Percentiles rank a stretch among this genome's conserved stretches.
phyloP scores from a whole-genome alignment of 768 basidiomycete species.

The Boletus rex-veris region DNA sequence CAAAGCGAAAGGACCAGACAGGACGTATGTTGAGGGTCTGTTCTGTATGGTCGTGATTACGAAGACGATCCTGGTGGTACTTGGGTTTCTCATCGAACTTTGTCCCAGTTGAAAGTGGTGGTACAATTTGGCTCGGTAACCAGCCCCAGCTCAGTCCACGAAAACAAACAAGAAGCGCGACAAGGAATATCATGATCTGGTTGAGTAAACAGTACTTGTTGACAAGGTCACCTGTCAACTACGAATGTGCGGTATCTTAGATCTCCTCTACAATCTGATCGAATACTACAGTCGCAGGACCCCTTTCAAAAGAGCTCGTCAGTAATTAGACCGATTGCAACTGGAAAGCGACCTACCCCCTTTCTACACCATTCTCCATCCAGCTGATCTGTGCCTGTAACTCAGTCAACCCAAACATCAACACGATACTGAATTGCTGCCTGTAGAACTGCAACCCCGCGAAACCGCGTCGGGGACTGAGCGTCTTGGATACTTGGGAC shows the following conservation, averaged over 20 bases:
- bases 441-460: conserved; percentile 30
- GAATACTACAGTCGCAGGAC: conserved; percentile 32
- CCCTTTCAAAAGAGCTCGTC: conserved; percentile 14
- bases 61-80: too few species aligned
- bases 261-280: conserved; percentile 32
- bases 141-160: too few species aligned
- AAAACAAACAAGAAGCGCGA: too few species aligned
- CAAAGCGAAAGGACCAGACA: too few species aligned
- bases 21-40: too few species aligned
- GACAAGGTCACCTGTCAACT: too few species aligned
- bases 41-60: too few species aligned
- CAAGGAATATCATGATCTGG: too few species aligned
- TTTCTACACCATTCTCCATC: conserved; percentile 35
- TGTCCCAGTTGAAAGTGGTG: too few species aligned
- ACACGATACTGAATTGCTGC: conserved; percentile 37
- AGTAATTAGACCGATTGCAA: background rate
- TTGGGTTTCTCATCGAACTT: too few species aligned
- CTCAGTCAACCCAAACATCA: conserved; percentile 45
- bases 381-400: conserved; percentile 45
- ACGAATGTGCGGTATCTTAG: background rate
- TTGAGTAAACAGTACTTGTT: too few species aligned
- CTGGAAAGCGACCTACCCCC: conserved; percentile 9
- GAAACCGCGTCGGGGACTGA: conserved; percentile 30
- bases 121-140: too few species aligned
- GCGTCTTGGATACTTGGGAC: conserved; percentile 27